phyloP scores from a whole-genome alignment of 1,139 yeast species.

The Diutina mesorugosa region DNA sequence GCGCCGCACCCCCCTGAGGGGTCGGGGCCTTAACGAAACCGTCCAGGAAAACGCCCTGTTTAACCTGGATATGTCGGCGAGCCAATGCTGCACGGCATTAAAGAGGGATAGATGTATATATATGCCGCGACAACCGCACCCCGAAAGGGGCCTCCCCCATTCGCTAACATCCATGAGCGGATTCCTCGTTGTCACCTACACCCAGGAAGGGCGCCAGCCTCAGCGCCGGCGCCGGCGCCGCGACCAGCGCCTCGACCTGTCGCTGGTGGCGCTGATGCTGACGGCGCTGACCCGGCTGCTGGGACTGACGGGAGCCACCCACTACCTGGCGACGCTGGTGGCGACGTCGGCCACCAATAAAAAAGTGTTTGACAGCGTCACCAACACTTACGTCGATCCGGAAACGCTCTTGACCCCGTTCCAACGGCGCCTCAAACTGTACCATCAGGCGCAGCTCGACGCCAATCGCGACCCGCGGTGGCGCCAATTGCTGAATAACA shows the following conservation, averaged over 20 bases:
- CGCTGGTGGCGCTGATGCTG: neutral
- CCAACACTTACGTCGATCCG: slow-evolving; percentile 4
- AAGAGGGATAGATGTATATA: neutral
- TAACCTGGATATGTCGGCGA: neutral
- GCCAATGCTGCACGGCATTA: neutral
- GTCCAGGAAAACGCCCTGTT: neutral
- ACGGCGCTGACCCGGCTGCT: neutral
- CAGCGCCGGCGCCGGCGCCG: neutral
- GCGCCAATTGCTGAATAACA: neutral
- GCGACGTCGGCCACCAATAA: neutral
- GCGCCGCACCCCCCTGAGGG: neutral
- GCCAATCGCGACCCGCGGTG: neutral
- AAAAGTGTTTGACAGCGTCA: slow-evolving; percentile 4
- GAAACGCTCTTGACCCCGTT: slow-evolving; percentile 4
- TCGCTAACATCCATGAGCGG: neutral
- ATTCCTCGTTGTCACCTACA: neutral
- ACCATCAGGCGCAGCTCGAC: slow-evolving; percentile 1
- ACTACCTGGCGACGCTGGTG: slow-evolving; percentile 1
- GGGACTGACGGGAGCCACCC: neutral
- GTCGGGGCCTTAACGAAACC: neutral
- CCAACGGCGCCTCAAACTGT: slow-evolving; percentile 4
- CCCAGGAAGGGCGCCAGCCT: neutral
- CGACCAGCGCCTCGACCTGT: neutral
- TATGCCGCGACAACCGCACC: no score
- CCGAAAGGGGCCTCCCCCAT: neutral